Conservation (phyloP, 2,329 filamentous ascomycete genomes). For the Trichoderma sp. region DNA sequence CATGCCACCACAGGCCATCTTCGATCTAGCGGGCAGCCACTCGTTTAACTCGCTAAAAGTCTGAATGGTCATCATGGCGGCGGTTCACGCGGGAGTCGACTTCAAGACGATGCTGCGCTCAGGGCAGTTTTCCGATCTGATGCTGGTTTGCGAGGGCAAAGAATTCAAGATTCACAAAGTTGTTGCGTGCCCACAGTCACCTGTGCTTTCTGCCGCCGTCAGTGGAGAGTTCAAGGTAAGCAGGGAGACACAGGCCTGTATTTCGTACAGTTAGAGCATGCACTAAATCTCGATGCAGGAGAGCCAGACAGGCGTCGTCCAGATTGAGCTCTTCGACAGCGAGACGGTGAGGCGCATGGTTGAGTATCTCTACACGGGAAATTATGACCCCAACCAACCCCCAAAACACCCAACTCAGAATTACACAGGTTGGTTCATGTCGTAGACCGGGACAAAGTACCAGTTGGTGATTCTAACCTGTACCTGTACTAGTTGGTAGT, state of each 20-base stretch:
- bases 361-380: constrained; percentile 25
- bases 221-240: constrained; percentile 22
- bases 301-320: constrained; percentile 18
- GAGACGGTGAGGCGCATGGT: constrained; percentile 25
- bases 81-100: not conserved
- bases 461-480: not conserved
- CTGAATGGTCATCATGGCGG: not conserved
- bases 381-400: constrained; percentile 20
- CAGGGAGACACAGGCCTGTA: not conserved
- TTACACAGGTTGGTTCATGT: not conserved
- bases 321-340: constrained; percentile 22
- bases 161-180: constrained; percentile 27
- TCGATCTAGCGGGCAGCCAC: not conserved
- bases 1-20: not conserved
- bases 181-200: constrained; percentile 25
- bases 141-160: constrained; percentile 21
- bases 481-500: not conserved
- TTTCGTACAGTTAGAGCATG: not conserved
- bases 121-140: constrained; percentile 26
- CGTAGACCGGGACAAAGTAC: not conserved
- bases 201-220: constrained; percentile 22
- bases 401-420: not conserved
- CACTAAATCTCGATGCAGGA: constrained; percentile 20
- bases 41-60: not conserved
- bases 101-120: constrained; percentile 16